phyloP scores from a whole-genome alignment of 345 rosid genomes.

The Eucalyptus cloeziana region DNA sequence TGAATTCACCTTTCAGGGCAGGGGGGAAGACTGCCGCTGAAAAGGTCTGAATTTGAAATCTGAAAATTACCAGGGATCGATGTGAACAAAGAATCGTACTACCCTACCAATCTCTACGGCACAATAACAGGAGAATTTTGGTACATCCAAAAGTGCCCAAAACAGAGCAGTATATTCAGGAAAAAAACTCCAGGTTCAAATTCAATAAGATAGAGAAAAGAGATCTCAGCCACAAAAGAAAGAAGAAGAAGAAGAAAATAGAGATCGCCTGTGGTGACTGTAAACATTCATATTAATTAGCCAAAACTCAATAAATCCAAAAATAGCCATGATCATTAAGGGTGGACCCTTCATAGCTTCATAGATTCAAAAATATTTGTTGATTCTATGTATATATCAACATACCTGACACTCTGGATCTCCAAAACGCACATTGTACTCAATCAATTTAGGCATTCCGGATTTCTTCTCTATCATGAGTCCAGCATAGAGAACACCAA shows the following conservation, averaged over 20 bases:
- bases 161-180: background rate
- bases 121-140: background rate
- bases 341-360: background rate
- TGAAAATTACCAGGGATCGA: background rate
- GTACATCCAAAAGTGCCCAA: background rate
- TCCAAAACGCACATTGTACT: slow-evolving; percentile 96
- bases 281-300: background rate
- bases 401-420: slow-evolving; percentile 97
- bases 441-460: slow-evolving; percentile 90
- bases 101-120: background rate
- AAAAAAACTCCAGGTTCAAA: background rate
- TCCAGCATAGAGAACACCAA: slow-evolving; percentile 89
- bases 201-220: background rate
- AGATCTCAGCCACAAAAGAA: background rate
- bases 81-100: background rate
- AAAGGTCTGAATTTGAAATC: background rate
- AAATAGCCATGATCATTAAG: background rate
- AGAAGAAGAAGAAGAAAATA: background rate
- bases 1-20: background rate
- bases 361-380: background rate
- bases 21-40: background rate
- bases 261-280: background rate
- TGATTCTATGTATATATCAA: background rate
- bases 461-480: slow-evolving; percentile 93
- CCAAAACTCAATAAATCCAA: background rate